phyloP scores from a whole-genome alignment of 129 eudicot species.

The Glebionis coronaria region DNA sequence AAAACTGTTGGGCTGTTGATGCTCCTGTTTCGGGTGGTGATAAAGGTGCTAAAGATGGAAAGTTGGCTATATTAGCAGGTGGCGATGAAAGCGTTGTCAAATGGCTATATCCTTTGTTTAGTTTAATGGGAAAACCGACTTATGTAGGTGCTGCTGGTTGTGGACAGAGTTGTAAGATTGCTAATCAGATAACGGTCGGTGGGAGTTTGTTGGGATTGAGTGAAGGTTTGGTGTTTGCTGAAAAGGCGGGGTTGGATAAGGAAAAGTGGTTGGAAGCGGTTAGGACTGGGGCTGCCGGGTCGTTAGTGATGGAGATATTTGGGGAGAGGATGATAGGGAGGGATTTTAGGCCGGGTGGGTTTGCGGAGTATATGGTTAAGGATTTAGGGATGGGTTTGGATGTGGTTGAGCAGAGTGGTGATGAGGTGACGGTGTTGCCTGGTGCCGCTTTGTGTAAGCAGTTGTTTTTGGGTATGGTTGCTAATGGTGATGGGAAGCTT shows the following conservation, averaged over 20 bases:
- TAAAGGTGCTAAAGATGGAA: conserved; percentile 72
- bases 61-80: conserved; percentile 67
- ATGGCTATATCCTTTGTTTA: conserved; percentile 73
- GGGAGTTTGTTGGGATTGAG: conserved; percentile 79
- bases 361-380: conserved; percentile 90
- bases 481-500: conserved; percentile 88
- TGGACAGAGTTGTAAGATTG: conserved; percentile 90
- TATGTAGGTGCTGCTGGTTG: conserved; percentile 66
- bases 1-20: conserved; percentile 58
- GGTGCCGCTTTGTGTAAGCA: conserved; percentile 78
- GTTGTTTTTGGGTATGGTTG: conserved; percentile 73
- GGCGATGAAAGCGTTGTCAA: conserved; percentile 59
- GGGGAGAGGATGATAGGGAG: conserved; percentile 80
- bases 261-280: conserved; percentile 62
- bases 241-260: conserved; percentile 71
- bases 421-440: conserved; percentile 58
- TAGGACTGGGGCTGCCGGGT: conserved; percentile 82
- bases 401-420: conserved; percentile 57
- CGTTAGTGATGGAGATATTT: conserved; percentile 77
- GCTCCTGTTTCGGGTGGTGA: conserved; percentile 95
- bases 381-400: conserved; percentile 91
- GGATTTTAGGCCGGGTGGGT: conserved; percentile 89
- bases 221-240: conserved; percentile 90
- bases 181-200: conserved; percentile 84
- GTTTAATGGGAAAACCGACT: conserved; percentile 52